phyloP scores from a whole-genome alignment of 1,284 basidiomycete species.

The Cryptococcus jaspeensis region DNA sequence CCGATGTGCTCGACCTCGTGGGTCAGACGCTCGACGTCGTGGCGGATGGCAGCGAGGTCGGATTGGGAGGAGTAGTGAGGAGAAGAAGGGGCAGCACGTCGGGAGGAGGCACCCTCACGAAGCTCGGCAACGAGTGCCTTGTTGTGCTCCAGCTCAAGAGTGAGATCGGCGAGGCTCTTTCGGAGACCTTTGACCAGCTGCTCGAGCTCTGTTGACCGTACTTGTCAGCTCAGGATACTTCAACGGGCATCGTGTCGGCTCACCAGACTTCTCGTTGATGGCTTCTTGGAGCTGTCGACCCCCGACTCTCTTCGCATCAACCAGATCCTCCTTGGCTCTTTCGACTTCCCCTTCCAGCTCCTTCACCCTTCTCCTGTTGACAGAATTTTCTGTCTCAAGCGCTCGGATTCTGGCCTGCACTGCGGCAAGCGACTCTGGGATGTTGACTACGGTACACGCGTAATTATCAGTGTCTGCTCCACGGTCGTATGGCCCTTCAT shows the following conservation, averaged over 20 bases:
- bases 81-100: slow-evolving; percentile 6
- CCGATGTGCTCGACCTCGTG: slow-evolving; percentile 78
- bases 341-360: slow-evolving; percentile 77
- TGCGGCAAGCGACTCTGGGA: slow-evolving; percentile 37
- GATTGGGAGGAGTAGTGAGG: slow-evolving; percentile 30
- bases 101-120: slow-evolving; percentile 46
- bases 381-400: slow-evolving; percentile 74
- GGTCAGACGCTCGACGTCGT: slow-evolving; percentile 58
- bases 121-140: slow-evolving; percentile 65
- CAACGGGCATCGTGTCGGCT: slow-evolving; percentile 11
- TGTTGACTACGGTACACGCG: slow-evolving; percentile 10
- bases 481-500: no score
- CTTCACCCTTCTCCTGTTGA: slow-evolving; percentile 70
- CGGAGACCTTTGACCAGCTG: slow-evolving; percentile 69
- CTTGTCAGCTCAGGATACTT: neutral
- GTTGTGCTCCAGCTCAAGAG: slow-evolving; percentile 70
- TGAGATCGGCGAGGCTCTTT: slow-evolving; percentile 70
- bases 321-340: slow-evolving; percentile 52
- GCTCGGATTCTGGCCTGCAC: slow-evolving; percentile 44
- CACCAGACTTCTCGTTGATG: slow-evolving; percentile 81
- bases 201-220: slow-evolving; percentile 64
- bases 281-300: slow-evolving; percentile 54
- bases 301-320: slow-evolving; percentile 34
- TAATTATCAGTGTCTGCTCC: neutral
- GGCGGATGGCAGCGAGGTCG: slow-evolving; percentile 60